Evolutionary conservation across 441 rosid genomes (phyloP).

Genomic region (Erysimum cheiri): DNA sequence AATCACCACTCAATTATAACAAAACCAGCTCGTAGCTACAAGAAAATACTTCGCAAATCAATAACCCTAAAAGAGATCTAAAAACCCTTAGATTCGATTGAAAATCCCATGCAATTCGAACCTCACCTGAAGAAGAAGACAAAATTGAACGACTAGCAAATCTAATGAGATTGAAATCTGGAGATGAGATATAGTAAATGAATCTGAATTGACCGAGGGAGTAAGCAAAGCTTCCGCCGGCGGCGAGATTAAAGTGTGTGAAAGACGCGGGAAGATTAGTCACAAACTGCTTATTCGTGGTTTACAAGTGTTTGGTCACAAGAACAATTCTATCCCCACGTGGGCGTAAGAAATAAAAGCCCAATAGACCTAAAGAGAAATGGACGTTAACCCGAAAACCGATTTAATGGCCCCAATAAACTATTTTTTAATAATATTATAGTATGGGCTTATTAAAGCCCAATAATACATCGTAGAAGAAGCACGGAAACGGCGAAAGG

Average conservation of each 20-base stretch:
- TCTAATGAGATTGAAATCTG: not conserved
- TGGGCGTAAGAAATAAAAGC: not conserved
- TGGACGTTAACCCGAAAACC: not conserved
- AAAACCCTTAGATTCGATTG: not conserved
- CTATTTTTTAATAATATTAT: not conserved
- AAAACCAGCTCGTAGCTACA: constrained; percentile 22
- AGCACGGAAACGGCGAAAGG: constrained; percentile 22
- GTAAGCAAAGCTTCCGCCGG: constrained; percentile 37
- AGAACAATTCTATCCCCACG: constrained; percentile 4
- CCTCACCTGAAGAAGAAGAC: constrained; percentile 29
- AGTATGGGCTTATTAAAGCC: constrained; percentile 3
- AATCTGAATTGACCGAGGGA: constrained; percentile 9
- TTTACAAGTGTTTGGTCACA: constrained; percentile 27
- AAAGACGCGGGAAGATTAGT: constrained; percentile 45
- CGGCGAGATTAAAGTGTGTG: constrained; percentile 41
- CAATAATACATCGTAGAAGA: constrained; percentile 5
- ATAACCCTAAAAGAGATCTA: constrained; percentile 34
- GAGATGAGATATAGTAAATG: constrained; percentile 3
- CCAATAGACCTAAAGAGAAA: not conserved
- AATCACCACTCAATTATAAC: not conserved
- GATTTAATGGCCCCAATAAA: not conserved
- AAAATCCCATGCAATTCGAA: not conserved
- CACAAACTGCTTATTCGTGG: constrained; percentile 18
- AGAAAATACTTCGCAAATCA: not conserved
- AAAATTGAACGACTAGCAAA: not conserved